These are phyloP conservation scores for Selaginella moellendorffii DNA, from an alignment of 75 land plant species.

Conservation along the genomic window DNA sequence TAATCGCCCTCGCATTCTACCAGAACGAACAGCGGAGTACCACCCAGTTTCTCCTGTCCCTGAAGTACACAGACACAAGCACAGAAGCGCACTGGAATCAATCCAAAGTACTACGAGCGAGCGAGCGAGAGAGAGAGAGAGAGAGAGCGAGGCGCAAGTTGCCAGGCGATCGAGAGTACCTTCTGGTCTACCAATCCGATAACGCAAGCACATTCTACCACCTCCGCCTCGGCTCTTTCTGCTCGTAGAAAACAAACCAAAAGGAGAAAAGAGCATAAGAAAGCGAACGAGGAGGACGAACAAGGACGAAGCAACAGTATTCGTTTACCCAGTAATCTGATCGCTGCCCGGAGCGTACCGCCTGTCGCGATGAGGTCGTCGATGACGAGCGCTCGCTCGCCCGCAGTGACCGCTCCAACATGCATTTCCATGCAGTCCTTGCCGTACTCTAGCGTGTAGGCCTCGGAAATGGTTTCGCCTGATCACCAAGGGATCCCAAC, in stretches of 20 bases:
- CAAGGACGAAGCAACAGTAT: too few relatives aligned
- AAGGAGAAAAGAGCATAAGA: too few relatives aligned
- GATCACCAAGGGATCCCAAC: too few relatives aligned
- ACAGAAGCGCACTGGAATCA: not conserved
- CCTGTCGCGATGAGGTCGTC: constrained; percentile 93
- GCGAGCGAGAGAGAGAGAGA: too few relatives aligned
- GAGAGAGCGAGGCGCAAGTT: too few relatives aligned
- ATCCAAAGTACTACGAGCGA: too few relatives aligned
- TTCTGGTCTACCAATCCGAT: constrained; percentile 65
- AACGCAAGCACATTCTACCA: constrained; percentile 87
- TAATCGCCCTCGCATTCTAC: not conserved
- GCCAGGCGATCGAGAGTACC: too few relatives aligned
- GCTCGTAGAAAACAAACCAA: too few relatives aligned
- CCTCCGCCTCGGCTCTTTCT: constrained; percentile 68
- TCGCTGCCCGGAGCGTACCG: constrained; percentile 73
- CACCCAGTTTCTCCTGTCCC: not conserved
- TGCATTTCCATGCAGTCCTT: constrained; percentile 88
- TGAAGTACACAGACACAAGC: not conserved
- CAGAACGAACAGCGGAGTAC: not conserved
- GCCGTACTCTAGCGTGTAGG: constrained; percentile 80
- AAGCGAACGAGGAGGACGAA: too few relatives aligned
- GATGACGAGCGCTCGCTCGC: constrained; percentile 66
- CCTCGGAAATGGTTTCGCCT: constrained; percentile 79
- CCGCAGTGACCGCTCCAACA: constrained; percentile 71
- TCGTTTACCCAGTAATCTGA: constrained; percentile 53